Base-by-base conservation (phyloP, 768 basidiomycete species). In the Chalciporus chontae region DNA sequence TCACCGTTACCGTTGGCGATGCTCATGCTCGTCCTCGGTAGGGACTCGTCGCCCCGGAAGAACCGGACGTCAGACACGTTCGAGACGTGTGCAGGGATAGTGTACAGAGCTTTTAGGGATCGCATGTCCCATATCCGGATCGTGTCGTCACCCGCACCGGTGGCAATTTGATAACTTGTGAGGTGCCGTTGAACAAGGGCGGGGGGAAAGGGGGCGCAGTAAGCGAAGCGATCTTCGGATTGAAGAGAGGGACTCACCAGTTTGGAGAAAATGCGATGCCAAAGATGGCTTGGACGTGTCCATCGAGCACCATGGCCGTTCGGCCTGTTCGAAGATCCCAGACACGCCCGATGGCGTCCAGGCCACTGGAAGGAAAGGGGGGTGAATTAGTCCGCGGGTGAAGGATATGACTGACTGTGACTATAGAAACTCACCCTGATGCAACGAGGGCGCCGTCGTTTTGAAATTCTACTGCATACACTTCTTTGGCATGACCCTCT, bases 41-140 rank as follows among this genome's bases (percentile, higher is more conserved):
- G 63, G 4, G 49, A 57, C 39, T 80, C 80, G 38, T 84, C 77
- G 9, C 79, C 77, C 40, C 84, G 80, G 82, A 94, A 98, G 76
- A 98, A 99, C 26, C 90, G 87, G 39, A 99, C 79, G 61, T 99
- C 96, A 14, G 94, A 88, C 45, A 98, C 88, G 65, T 94, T 95
- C 47, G 90, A 94, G 31, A 87, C 79, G 73, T 99, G 96, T 0
- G 94, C 96, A 2, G 95, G 94, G 57, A 98, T 96, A 37, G 92
- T 97, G 69, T 96, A 93, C 10, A 94, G 72, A n/a, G 92, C 84
- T 58, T 87, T 92, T 27, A 96, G 77, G 14, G 90, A 87, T 34
- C 96, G 86, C 74, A 98, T 84, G 71, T 99, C 96, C 96, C 96
- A 99, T 76, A 98, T 91, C 42, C 94, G 87, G 62, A 99, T 88